Base-by-base conservation (phyloP, 75 land plant species). In the Cupressus sempervirens region DNA sequence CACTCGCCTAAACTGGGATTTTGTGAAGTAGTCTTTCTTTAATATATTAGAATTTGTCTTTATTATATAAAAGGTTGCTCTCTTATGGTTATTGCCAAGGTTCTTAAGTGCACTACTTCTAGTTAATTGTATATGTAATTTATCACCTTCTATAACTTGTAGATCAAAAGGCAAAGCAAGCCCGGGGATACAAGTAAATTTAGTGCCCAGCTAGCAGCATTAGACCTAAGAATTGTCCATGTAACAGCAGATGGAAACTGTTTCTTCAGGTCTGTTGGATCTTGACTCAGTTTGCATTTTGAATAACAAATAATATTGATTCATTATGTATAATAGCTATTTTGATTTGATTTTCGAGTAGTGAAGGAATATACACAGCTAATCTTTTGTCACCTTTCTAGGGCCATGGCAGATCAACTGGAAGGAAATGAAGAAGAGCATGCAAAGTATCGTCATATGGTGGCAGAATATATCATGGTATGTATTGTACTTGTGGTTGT, bases 211-310 rank as follows among this genome's bases (percentile, higher is more conserved):
- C 90, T 96, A 82, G 97, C 89, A 82, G 81, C 83, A 1, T 84
- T 96, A 85, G 94, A 92, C 23, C 88, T 96, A 53, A 91, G 90
- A 85, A 91, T 96, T 65, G 85, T 92, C 30, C 89, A 92, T 84
- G 87, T 96, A 29, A 93, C 94, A 74, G 93, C 95, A 6, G 98
- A 96, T 88, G 98, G 98, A n/a, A 96, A 96, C 76, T 96, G 98
- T 86, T 96, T 96, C 83, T 96, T 96, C 90, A 93, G 98, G 98
- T 95, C 79, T 82, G 84, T 79, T 43, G 30, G 9, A 43, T 81
- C 26, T 70, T 43, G 15, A 2, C 48, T 48, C 85, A 23, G 5
- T 80, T 48, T 50, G 65, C 40, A 56, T 56, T 34, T 4, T 43
- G 56, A 76, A 76, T 16, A 9, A 20, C 18, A 3, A 76, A 43